Evolutionary conservation across 2,329 filamentous ascomycete genomes (phyloP).

Genomic region (Dothidotthia symphoricarpi): DNA sequence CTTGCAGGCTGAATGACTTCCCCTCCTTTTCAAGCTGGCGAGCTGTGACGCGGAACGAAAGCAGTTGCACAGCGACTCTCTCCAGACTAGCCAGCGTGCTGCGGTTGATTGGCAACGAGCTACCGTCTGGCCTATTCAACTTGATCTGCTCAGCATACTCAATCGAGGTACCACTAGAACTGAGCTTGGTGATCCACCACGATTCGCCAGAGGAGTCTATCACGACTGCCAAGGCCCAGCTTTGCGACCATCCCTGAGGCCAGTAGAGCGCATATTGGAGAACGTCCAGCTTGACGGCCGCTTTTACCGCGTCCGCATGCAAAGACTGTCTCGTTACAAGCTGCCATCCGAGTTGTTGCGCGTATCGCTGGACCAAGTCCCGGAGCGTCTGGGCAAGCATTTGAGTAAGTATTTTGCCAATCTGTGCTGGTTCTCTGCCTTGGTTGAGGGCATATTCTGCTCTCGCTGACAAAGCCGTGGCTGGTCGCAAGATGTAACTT

Average conservation of each 20-base stretch:
- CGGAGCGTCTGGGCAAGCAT: constrained; percentile 62
- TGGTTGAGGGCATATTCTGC: constrained; percentile 66
- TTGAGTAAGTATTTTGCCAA: constrained; percentile 57
- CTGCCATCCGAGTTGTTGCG: constrained; percentile 65
- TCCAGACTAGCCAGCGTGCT: constrained; percentile 37
- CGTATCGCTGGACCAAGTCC: constrained; percentile 61
- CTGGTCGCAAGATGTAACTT: constrained; percentile 66
- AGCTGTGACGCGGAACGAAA: constrained; percentile 31
- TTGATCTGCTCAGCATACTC: constrained; percentile 29
- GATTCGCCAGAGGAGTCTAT: constrained; percentile 36
- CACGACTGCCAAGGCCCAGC: constrained; percentile 68
- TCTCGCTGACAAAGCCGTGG: constrained; percentile 40
- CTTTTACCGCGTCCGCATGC: constrained; percentile 55
- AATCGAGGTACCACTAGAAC: constrained; percentile 22
- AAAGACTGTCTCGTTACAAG: constrained; percentile 37
- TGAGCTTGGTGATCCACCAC: constrained; percentile 41
- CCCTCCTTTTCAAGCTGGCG: constrained; percentile 24
- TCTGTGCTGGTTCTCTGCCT: constrained; percentile 57
- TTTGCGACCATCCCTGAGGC: constrained; percentile 66
- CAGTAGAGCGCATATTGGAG: constrained; percentile 68
- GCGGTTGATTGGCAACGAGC: constrained; percentile 24
- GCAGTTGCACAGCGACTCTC: constrained; percentile 39
- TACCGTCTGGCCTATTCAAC: constrained; percentile 22
- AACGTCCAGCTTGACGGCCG: constrained; percentile 60
- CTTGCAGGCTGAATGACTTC: constrained; percentile 22